Conservation (phyloP, 306 rosid species). For the Quercus suber region DNA sequence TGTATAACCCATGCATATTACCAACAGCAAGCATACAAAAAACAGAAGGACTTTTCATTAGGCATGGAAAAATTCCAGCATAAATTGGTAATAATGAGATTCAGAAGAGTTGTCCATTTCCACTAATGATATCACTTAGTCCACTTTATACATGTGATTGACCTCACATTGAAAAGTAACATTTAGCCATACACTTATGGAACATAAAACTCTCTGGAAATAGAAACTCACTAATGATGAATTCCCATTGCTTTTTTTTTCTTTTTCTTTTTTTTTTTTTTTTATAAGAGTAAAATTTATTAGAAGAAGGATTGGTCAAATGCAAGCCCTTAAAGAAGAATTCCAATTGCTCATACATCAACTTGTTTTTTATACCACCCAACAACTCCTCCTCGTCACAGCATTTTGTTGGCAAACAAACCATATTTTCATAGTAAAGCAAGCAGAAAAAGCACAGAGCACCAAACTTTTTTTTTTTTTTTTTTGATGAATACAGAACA, state of each 20-base stretch:
- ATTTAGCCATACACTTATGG: not conserved
- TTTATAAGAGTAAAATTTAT: no score
- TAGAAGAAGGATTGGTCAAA: no score
- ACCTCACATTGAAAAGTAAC: not conserved
- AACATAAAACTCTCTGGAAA: not conserved
- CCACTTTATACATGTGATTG: not conserved
- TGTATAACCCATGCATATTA: not conserved
- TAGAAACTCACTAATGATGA: not conserved
- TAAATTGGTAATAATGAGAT: not conserved
- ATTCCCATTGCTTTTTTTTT: no score
- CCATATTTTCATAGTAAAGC: not conserved
- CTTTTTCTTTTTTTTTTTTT: no score
- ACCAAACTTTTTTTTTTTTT: not conserved
- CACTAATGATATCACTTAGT: not conserved
- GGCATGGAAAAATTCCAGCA: not conserved
- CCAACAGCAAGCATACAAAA: slow-evolving; percentile 1
- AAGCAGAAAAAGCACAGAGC: not conserved
- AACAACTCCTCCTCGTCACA: not conserved
- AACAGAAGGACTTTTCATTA: not conserved
- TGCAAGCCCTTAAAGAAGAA: no score
- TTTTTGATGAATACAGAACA: not conserved
- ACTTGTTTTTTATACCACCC: not conserved
- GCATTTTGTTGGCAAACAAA: not conserved
- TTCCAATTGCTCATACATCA: not conserved
- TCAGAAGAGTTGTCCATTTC: not conserved